phyloP scores from a whole-genome alignment of 208 protist species.

The Angomonas ambiguus region DNA sequence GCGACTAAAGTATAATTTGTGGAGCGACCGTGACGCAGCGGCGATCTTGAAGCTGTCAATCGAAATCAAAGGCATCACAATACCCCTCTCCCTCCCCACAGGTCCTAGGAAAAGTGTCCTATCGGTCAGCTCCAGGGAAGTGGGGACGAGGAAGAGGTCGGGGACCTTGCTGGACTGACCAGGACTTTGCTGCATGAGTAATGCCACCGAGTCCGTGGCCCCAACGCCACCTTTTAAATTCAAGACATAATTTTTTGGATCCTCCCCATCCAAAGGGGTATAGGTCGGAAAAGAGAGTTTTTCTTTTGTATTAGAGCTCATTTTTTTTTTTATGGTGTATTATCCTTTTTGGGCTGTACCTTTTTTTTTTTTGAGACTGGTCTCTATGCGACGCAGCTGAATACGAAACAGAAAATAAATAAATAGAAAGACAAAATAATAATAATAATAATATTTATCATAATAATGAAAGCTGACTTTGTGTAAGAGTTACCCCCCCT shows the following conservation, averaged over 20 bases:
- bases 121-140: slow-evolving; percentile 26
- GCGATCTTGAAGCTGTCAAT: slow-evolving; percentile 46
- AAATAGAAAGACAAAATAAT: no score
- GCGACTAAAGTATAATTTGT: slow-evolving; percentile 14
- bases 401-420: no score
- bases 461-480: no score
- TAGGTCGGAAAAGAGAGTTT: neutral
- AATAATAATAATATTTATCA: no score
- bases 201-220: neutral
- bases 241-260: neutral
- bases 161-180: neutral
- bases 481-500: no score
- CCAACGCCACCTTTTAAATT: neutral
- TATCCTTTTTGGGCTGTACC: neutral
- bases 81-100: slow-evolving; percentile 13
- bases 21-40: slow-evolving; percentile 12
- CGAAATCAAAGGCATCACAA: slow-evolving; percentile 44
- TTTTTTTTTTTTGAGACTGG: neutral
- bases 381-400: no score
- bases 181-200: neutral
- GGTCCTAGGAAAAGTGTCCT: slow-evolving; percentile 2
- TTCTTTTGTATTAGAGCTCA: neutral
- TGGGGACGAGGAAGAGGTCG: slow-evolving; percentile 23
- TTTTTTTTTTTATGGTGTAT: neutral
- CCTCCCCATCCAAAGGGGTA: neutral